Conservation (phyloP, 345 rosid species). For the Toxicodendron radicans region DNA sequence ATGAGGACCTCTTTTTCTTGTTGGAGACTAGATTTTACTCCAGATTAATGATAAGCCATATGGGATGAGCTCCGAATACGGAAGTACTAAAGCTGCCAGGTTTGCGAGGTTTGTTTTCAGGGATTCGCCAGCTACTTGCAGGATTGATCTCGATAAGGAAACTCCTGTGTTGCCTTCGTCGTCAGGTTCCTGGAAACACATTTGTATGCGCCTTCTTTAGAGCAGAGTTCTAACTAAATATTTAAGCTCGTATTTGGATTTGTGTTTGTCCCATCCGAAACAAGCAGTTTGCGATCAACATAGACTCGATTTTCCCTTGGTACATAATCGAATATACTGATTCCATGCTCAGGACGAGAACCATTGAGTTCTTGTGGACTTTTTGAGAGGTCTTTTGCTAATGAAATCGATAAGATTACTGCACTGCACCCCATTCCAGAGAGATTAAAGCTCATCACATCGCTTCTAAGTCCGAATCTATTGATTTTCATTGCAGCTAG, state of each 20-base stretch:
- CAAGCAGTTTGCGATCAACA: constrained; percentile 40
- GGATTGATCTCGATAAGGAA: constrained; percentile 20
- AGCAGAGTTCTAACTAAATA: constrained; percentile 38
- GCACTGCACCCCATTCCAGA: constrained; percentile 52
- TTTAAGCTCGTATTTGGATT: constrained; percentile 26
- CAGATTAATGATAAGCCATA: background rate
- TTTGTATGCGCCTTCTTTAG: constrained; percentile 23
- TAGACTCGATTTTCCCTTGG: constrained; percentile 34
- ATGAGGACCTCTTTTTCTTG: background rate
- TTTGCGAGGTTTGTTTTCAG: constrained; percentile 24
- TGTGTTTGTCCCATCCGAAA: constrained; percentile 31
- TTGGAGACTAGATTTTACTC: background rate
- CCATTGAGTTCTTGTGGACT: constrained; percentile 20
- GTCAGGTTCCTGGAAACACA: constrained; percentile 33
- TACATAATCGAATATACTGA: constrained; percentile 30
- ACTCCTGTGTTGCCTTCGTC: constrained; percentile 27
- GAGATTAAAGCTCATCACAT: constrained; percentile 35
- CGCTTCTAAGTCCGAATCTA: constrained; percentile 32
- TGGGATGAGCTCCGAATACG: constrained; percentile 23
- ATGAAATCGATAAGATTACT: constrained; percentile 28
- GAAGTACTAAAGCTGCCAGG: constrained; percentile 20
- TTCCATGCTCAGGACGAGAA: constrained; percentile 38
- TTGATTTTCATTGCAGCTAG: constrained; percentile 24
- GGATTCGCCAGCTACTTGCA: constrained; percentile 19
- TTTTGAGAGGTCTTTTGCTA: constrained; percentile 33